These are phyloP conservation scores for Fusarium oligoseptatum DNA, from an alignment of 2,329 filamentous ascomycete species.

Conservation along the genomic window DNA sequence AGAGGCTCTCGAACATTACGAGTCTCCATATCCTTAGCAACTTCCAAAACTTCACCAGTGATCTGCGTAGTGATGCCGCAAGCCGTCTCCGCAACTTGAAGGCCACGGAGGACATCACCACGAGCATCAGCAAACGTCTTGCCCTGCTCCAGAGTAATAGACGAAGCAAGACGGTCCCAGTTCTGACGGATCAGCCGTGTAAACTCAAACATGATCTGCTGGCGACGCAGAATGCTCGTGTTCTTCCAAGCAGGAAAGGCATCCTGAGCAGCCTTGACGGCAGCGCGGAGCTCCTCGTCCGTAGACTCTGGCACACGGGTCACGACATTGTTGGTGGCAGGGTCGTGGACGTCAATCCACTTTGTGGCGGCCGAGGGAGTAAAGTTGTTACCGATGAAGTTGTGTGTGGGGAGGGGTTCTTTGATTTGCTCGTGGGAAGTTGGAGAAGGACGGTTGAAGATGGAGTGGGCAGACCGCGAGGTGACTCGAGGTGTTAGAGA, in stretches of 20 bases:
- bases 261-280: slow-evolving; percentile 76
- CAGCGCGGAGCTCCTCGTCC: slow-evolving; percentile 75
- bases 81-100: slow-evolving; percentile 81
- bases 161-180: slow-evolving; percentile 79
- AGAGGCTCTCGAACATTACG: slow-evolving; percentile 78
- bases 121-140: slow-evolving; percentile 81
- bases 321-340: slow-evolving; percentile 83
- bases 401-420: slow-evolving; percentile 74
- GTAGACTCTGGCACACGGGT: slow-evolving; percentile 78
- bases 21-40: slow-evolving; percentile 84
- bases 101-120: slow-evolving; percentile 78
- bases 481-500: slow-evolving; percentile 18
- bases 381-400: slow-evolving; percentile 82
- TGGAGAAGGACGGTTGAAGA: slow-evolving; percentile 20
- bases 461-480: slow-evolving; percentile 21
- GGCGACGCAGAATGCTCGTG: slow-evolving; percentile 74
- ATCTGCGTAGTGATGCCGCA: slow-evolving; percentile 79
- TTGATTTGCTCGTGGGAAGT: slow-evolving; percentile 49
- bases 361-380: slow-evolving; percentile 71
- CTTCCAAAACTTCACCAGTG: slow-evolving; percentile 81
- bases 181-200: slow-evolving; percentile 78
- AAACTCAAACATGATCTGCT: slow-evolving; percentile 84
- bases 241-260: slow-evolving; percentile 76
- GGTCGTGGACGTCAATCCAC: slow-evolving; percentile 82
- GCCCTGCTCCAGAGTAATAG: slow-evolving; percentile 81